phyloP scores from a whole-genome alignment of 768 basidiomycete genomes.

The Leccinum subtestaceum region DNA sequence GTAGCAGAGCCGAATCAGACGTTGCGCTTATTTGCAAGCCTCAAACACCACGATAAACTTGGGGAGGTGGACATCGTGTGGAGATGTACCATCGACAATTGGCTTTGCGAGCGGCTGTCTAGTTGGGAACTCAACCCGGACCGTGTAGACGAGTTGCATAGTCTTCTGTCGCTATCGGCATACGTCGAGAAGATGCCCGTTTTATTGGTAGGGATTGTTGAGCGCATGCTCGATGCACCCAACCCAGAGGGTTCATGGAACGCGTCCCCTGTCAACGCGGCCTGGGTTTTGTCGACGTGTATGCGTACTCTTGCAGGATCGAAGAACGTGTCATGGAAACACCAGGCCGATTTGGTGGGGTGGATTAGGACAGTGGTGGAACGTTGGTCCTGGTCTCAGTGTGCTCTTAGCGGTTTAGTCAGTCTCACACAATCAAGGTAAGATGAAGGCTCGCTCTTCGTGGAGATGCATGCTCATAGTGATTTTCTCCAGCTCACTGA shows the following conservation, averaged over 20 bases:
- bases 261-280: slow-evolving; percentile 39
- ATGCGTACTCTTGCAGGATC: slow-evolving; percentile 46
- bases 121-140: slow-evolving; percentile 40
- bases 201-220: slow-evolving; percentile 33
- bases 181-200: slow-evolving; percentile 46
- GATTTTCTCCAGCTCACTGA: slow-evolving; percentile 15
- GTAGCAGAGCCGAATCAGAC: slow-evolving; percentile 41
- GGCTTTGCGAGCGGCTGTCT: slow-evolving; percentile 43
- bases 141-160: slow-evolving; percentile 35
- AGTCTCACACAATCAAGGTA: slow-evolving; percentile 48
- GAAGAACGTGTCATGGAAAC: slow-evolving; percentile 44
- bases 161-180: too few relatives aligned
- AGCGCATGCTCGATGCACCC: not conserved
- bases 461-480: not conserved
- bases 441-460: not conserved
- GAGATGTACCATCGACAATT: slow-evolving; percentile 51
- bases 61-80: slow-evolving; percentile 57
- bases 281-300: slow-evolving; percentile 62
- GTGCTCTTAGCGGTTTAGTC: slow-evolving; percentile 54
- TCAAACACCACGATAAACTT: slow-evolving; percentile 50
- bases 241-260: slow-evolving; percentile 32
- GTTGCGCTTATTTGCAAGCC: slow-evolving; percentile 48
- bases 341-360: slow-evolving; percentile 41
- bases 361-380: slow-evolving; percentile 43
- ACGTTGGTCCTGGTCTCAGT: slow-evolving; percentile 36